Evolutionary conservation across 192 early-diverging fungal genomes (phyloP).

Genomic region (Coemansia sp.): DNA sequence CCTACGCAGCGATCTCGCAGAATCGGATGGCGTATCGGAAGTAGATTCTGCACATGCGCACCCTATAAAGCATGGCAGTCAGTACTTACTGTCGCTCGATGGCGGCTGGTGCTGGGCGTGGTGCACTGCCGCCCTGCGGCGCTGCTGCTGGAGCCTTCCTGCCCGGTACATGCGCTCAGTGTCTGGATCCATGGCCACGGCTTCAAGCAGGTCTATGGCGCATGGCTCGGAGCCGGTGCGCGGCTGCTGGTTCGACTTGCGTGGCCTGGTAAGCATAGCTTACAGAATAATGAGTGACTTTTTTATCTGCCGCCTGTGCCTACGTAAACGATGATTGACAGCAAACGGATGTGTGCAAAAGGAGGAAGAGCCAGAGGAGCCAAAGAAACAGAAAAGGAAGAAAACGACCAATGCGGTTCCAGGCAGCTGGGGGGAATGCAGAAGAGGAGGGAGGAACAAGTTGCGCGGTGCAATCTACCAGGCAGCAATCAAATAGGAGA

Average conservation of each 20-base stretch:
- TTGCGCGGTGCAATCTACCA: not conserved
- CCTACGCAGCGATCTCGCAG: not conserved
- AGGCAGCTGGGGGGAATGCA: not conserved
- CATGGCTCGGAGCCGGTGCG: not conserved
- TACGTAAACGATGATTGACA: not conserved
- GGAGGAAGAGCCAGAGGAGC: not conserved
- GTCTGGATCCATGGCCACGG: conserved; percentile 25
- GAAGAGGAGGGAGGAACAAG: no score
- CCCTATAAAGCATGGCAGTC: not conserved
- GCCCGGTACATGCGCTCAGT: conserved; percentile 10
- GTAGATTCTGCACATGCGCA: not conserved
- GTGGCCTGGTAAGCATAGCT: conserved; percentile 24
- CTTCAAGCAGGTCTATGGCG: conserved; percentile 26
- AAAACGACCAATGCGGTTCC: not conserved
- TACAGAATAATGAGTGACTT: not conserved
- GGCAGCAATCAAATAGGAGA: not conserved
- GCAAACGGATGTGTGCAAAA: not conserved
- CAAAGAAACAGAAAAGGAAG: not conserved
- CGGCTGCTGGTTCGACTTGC: conserved; percentile 11
- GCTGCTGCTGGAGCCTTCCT: conserved; percentile 22
- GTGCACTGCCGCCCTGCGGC: conserved; percentile 24
- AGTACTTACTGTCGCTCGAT: conserved; percentile 26
- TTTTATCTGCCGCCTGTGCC: not conserved
- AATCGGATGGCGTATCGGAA: not conserved
- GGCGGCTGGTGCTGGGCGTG: conserved; percentile 16